Evolutionary conservation across 2,329 filamentous ascomycete species (phyloP).

Genomic region (Phoma sp.): DNA sequence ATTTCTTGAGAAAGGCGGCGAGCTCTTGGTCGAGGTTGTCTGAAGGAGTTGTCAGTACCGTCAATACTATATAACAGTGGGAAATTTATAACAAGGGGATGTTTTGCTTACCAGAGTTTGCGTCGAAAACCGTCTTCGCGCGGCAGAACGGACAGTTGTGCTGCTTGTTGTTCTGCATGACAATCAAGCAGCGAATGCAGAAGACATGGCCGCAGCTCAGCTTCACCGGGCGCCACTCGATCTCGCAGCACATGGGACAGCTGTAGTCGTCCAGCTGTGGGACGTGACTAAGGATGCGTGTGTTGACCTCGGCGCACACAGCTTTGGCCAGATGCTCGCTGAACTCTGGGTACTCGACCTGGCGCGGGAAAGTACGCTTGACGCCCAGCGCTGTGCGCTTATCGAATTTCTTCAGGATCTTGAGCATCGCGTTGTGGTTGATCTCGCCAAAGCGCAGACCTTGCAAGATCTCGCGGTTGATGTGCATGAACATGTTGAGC

Average conservation of each 20-base stretch:
- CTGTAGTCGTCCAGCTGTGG: slow-evolving; percentile 85
- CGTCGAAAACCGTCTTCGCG: slow-evolving; percentile 71
- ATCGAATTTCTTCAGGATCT: slow-evolving; percentile 92
- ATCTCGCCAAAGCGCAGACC: slow-evolving; percentile 85
- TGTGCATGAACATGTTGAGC: slow-evolving; percentile 70
- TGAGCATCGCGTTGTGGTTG: slow-evolving; percentile 76
- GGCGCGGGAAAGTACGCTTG: slow-evolving; percentile 65
- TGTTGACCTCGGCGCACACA: slow-evolving; percentile 75
- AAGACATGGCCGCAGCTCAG: slow-evolving; percentile 78
- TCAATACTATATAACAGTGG: no score
- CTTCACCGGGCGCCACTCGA: slow-evolving; percentile 82
- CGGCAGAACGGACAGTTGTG: slow-evolving; percentile 78
- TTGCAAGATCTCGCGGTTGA: slow-evolving; percentile 79
- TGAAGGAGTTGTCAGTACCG: slow-evolving; percentile 28
- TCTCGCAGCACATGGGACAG: slow-evolving; percentile 78
- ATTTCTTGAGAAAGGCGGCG: slow-evolving; percentile 72
- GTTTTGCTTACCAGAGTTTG: slow-evolving; percentile 61
- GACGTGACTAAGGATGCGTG: slow-evolving; percentile 73
- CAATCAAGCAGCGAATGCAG: slow-evolving; percentile 82
- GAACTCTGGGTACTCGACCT: slow-evolving; percentile 62
- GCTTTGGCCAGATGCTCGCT: slow-evolving; percentile 74
- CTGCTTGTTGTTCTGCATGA: slow-evolving; percentile 74
- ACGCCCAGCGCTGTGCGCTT: slow-evolving; percentile 80
- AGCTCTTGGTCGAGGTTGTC: slow-evolving; percentile 74
- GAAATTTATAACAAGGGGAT: not conserved